Percentiles rank a stretch among this genome's conserved stretches.
Evolutionary conservation across 192 early-diverging fungal species (phyloP).

Genomic region (Coemansia brasiliensis): DNA sequence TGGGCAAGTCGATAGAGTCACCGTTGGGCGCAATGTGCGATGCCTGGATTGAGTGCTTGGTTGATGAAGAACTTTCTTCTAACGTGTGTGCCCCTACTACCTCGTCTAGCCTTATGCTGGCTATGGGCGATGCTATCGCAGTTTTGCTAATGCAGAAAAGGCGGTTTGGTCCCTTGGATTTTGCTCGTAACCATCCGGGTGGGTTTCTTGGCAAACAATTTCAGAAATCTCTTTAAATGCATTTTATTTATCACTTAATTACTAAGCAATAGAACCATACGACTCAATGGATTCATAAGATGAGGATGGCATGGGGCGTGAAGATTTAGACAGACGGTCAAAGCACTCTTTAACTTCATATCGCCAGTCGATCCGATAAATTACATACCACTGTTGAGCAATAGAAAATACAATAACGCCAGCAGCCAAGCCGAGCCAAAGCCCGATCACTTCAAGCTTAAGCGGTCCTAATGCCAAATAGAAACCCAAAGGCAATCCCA

Average conservation of each 20-base stretch:
- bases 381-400: constrained; percentile 34
- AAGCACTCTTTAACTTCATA: constrained; percentile 48
- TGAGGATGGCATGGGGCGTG: constrained; percentile 8
- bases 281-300: not conserved
- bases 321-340: constrained; percentile 16
- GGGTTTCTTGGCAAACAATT: constrained; percentile 24
- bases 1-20: constrained; percentile 22
- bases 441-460: constrained; percentile 54
- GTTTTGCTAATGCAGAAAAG: constrained; percentile 32
- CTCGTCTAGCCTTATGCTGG: constrained; percentile 35
- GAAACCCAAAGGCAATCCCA: constrained; percentile 56
- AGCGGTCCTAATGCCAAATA: constrained; percentile 55
- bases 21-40: constrained; percentile 36
- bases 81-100: constrained; percentile 32
- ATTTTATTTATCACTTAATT: not conserved
- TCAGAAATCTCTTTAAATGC: not conserved
- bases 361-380: constrained; percentile 46
- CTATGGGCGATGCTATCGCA: constrained; percentile 39
- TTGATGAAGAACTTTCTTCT: constrained; percentile 22
- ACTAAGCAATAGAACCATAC: constrained; percentile 9
- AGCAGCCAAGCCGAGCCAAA: constrained; percentile 62
- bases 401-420: constrained; percentile 47
- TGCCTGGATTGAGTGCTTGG: constrained; percentile 35
- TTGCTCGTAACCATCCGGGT: constrained; percentile 41
- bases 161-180: constrained; percentile 28